Percentiles rank a stretch among this genome's conserved stretches.
Evolutionary conservation across 148 eudicot species (phyloP).

Genomic region (Camellia sinensis): DNA sequence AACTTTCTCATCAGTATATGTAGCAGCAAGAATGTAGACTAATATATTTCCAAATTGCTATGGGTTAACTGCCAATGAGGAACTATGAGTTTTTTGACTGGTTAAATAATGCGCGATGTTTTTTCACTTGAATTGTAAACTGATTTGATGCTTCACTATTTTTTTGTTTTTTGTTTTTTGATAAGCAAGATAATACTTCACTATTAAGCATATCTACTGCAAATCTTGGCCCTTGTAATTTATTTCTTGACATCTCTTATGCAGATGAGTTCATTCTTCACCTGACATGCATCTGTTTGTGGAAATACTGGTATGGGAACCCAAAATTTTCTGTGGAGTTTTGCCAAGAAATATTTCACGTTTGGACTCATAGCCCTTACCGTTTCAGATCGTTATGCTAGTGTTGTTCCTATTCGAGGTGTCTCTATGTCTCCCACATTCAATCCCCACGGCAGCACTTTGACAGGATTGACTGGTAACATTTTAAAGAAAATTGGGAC

Average conservation of each 20-base stretch:
- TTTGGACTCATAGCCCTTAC: slow-evolving; percentile 65
- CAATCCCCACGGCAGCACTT: slow-evolving; percentile 55
- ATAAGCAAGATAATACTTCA: no score
- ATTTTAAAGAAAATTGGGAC: neutral
- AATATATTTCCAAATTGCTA: neutral
- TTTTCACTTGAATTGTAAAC: neutral
- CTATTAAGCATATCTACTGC: neutral
- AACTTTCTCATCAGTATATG: no score
- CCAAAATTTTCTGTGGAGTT: slow-evolving; percentile 45
- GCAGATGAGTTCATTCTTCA: slow-evolving; percentile 31
- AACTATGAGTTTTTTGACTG: neutral
- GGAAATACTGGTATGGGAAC: slow-evolving; percentile 44
- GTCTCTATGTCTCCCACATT: slow-evolving; percentile 86
- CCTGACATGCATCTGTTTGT: slow-evolving; percentile 20
- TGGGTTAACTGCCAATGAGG: no score
- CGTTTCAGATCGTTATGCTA: slow-evolving; percentile 66
- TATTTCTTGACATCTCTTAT: neutral
- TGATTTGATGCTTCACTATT: neutral
- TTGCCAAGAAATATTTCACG: slow-evolving; percentile 57
- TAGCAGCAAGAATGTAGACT: neutral
- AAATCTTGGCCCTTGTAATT: neutral
- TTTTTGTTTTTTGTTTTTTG: no score
- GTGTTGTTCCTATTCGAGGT: slow-evolving; percentile 57
- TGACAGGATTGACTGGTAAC: slow-evolving; percentile 32
- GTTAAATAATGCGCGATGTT: neutral